Evolutionary conservation across 2,329 filamentous ascomycete genomes (phyloP), one percentile per base, ranked within the genome.

Genomic region (Epichloe typhina): DNA sequence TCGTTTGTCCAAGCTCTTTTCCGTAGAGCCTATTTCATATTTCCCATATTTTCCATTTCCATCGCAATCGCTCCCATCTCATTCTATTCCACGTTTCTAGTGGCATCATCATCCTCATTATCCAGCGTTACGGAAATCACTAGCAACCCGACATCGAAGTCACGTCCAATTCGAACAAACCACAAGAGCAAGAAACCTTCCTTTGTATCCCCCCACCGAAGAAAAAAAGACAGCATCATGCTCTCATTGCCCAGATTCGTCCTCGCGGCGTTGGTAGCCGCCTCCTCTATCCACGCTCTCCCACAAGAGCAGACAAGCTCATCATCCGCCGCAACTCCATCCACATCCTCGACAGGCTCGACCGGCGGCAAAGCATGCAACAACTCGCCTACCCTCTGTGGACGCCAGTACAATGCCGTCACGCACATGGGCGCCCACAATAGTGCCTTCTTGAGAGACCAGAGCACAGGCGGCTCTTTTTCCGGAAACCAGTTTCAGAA

Each of bases 381-480:
- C 70, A 91, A 91, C 72, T 88, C 84, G 1, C 84, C 86, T 0
- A 69, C 74, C 42, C 76, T 93, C 40, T 93, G 88, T 72, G 71
- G 69, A 54, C 79, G 79, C 55, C 69, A 77, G 17, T 93, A 93
- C 71, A 82, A 80, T 68, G 80, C 84, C 57, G 77, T 93, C 58
- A 90, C 86, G 3, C 77, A 90, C 64, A 78, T 91, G 61, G 86
- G 86, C 21, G 84, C 84, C 17, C 86, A 90, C 68, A 77, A 89
- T 67, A 82, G 79, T 54, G 74, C 85, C 11, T 90, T 89, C 63
- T 65, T 89, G 42, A 74, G 84, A 47, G 82, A 88, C 59, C 64
- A 69, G 26, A 75, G 73, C 50, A 84, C 80, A 1, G 70, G 68
- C 53, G 78, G 83, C 64, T 80, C 79, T 26, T 65, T 80, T 3